A percentile compares a stretch with the other conserved stretches of the same genome.
phyloP scores from a whole-genome alignment of 2,329 filamentous ascomycete species.

The Claviceps monticola region DNA sequence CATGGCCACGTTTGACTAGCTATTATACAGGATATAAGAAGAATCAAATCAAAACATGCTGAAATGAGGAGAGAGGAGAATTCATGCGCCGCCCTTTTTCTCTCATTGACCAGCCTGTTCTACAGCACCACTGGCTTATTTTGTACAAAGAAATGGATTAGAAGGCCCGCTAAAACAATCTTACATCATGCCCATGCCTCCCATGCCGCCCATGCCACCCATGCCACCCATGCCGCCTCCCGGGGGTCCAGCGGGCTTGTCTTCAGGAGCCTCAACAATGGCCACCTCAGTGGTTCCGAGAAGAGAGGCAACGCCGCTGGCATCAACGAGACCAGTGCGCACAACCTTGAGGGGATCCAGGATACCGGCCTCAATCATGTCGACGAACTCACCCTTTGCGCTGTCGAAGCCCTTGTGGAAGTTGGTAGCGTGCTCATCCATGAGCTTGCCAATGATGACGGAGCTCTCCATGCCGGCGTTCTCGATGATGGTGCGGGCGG shows the following conservation, averaged over 20 bases:
- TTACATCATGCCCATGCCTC: slow-evolving; percentile 39
- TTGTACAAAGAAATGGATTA: slow-evolving; percentile 12
- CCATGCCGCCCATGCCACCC: slow-evolving; percentile 37
- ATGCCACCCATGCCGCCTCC: slow-evolving; percentile 60
- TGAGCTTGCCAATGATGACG: slow-evolving; percentile 94
- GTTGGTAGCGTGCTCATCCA: slow-evolving; percentile 77
- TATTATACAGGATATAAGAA: slow-evolving; percentile 21
- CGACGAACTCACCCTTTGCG: slow-evolving; percentile 92
- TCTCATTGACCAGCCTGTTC: not conserved
- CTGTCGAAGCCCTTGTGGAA: slow-evolving; percentile 99
- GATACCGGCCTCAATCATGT: slow-evolving; percentile 96
- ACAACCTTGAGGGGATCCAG: slow-evolving; percentile 99
- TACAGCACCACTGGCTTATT: slow-evolving; percentile 29
- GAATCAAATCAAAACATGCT: slow-evolving; percentile 14
- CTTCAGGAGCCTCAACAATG: slow-evolving; percentile 89
- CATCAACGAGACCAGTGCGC: slow-evolving; percentile 86
- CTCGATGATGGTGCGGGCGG: slow-evolving; percentile 90
- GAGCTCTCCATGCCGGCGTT: slow-evolving; percentile 94
- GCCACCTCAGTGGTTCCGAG: slow-evolving; percentile 97
- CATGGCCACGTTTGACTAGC: slow-evolving; percentile 13
- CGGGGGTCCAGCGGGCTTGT: slow-evolving; percentile 54
- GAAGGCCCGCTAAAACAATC: slow-evolving; percentile 9
- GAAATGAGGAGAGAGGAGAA: slow-evolving; percentile 20
- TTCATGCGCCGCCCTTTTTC: slow-evolving; percentile 14
- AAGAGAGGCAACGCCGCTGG: slow-evolving; percentile 88